These are phyloP conservation scores for Pseudoneurospora amorphoporcata DNA, from an alignment of 495 filamentous ascomycete species.

Conservation along the genomic window DNA sequence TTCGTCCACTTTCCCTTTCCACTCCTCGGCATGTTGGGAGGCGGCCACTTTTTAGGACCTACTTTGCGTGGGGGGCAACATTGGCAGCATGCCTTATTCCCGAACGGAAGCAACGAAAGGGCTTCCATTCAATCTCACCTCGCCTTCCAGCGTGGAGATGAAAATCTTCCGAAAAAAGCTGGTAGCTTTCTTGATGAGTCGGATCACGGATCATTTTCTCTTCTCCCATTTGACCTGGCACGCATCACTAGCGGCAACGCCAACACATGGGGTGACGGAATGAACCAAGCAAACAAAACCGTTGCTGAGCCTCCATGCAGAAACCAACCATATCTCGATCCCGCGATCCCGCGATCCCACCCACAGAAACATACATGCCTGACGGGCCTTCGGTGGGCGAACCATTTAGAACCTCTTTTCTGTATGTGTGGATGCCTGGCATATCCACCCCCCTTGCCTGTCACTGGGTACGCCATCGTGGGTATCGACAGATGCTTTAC, in stretches of 20 bases:
- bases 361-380: background rate
- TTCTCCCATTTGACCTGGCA: background rate
- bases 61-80: background rate
- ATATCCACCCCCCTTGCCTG: background rate
- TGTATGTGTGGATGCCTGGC: background rate
- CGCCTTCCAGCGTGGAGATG: background rate
- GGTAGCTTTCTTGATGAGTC: background rate
- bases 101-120: background rate
- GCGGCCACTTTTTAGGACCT: background rate
- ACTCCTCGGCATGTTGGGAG: background rate
- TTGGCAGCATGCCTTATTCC: background rate
- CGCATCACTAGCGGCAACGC: background rate
- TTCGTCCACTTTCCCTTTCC: background rate
- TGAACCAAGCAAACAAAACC: background rate
- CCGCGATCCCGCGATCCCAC: background rate
- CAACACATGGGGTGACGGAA: background rate
- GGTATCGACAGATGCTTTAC: background rate
- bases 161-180: background rate
- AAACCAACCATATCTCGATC: background rate
- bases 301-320: background rate
- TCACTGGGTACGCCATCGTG: background rate
- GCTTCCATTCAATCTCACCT: background rate
- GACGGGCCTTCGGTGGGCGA: background rate
- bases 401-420: background rate
- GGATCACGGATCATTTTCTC: background rate